Percentiles rank a stretch among this genome's conserved stretches.
These are phyloP conservation scores for Crassisporium funariophilum DNA, from an alignment of 768 basidiomycete species.

Conservation along the genomic window DNA sequence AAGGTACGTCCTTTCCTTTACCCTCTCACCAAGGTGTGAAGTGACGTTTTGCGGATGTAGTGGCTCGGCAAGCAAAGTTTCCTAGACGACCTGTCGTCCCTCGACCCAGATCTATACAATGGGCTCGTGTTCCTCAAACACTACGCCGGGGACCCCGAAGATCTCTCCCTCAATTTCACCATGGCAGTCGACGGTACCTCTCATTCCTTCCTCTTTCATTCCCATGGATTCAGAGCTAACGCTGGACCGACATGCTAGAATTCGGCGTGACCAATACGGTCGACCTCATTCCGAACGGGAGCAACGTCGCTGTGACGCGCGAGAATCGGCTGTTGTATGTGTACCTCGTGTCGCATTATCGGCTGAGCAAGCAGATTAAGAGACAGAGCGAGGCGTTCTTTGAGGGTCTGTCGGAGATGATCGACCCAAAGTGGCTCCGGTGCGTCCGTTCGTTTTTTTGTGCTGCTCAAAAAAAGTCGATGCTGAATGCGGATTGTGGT, in stretches of 20 bases:
- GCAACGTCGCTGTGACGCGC: constrained; percentile 80
- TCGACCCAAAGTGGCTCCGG: constrained; percentile 88
- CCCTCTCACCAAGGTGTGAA: too few species aligned
- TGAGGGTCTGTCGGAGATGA: constrained; percentile 88
- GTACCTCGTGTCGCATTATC: constrained; percentile 85
- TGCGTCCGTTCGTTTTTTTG: constrained; percentile 26
- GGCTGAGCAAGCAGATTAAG: constrained; percentile 86
- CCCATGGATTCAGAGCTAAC: background rate
- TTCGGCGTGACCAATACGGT: constrained; percentile 41
- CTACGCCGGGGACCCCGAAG: constrained; percentile 83
- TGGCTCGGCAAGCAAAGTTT: constrained; percentile 93
- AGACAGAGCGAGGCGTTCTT: constrained; percentile 86
- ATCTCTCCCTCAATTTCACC: constrained; percentile 88
- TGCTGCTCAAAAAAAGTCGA: too few species aligned
- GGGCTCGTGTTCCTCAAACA: constrained; percentile 94
- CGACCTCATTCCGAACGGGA: constrained; percentile 82
- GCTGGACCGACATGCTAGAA: constrained; percentile 6
- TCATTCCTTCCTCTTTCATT: background rate
- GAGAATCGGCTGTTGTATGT: constrained; percentile 93
- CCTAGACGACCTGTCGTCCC: constrained; percentile 88
- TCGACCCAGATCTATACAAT: constrained; percentile 91
- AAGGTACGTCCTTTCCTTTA: constrained; percentile 49
- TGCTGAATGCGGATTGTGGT: background rate
- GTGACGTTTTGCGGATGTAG: too few species aligned
- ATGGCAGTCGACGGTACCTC: constrained; percentile 79